phyloP scores from a whole-genome alignment of 768 basidiomycete genomes.

The Lactarius trivialis region DNA sequence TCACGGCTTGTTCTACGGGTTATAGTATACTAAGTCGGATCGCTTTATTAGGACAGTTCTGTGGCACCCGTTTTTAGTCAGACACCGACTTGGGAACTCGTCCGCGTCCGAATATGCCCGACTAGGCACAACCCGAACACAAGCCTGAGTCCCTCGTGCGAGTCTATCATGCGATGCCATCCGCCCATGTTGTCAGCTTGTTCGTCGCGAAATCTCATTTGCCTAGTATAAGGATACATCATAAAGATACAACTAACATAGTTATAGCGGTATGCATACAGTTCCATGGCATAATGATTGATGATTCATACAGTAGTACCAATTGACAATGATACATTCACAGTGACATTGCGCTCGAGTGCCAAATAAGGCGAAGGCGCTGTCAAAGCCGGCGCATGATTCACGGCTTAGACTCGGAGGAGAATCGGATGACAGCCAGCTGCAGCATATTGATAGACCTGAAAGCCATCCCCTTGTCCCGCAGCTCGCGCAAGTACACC shows the following conservation, averaged over 20 bases:
- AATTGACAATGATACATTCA: not conserved
- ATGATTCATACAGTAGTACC: not conserved
- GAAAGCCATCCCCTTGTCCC: not conserved
- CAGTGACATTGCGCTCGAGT: not conserved
- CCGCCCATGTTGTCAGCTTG: no score
- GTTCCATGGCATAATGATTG: not conserved
- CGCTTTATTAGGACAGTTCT: no score
- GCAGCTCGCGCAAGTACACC: constrained; percentile 11
- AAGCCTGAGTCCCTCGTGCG: no score
- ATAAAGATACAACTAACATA: constrained; percentile 6
- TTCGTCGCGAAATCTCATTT: no score
- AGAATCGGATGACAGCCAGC: constrained; percentile 12
- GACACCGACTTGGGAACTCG: no score
- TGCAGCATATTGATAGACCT: constrained; percentile 13
- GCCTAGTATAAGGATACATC: constrained; percentile 3
- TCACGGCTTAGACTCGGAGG: constrained; percentile 13
- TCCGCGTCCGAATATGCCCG: no score
- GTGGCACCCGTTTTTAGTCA: no score
- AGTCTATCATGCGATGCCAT: no score
- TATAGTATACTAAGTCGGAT: no score
- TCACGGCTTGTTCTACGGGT: no score
- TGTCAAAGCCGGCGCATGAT: no score
- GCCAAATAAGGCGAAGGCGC: not conserved
- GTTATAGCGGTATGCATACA: constrained; percentile 1
- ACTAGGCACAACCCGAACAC: no score